Evolutionary conservation across 2,329 filamentous ascomycete species (phyloP).

Genomic region (Drechmeria coniospora): DNA sequence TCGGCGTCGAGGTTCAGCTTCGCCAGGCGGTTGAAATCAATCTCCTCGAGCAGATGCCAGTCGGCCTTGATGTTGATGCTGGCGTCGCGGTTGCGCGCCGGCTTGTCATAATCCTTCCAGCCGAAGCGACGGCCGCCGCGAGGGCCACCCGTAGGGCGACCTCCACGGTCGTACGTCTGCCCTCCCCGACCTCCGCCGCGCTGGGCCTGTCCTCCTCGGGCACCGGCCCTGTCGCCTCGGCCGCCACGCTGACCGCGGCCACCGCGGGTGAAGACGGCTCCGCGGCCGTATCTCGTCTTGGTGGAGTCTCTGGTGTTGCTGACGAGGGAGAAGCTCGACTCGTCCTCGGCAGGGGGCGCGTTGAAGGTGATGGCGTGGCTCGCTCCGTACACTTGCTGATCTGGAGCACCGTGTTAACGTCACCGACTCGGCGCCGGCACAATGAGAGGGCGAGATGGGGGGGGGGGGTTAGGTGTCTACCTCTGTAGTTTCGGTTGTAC

Average conservation of each 20-base stretch:
- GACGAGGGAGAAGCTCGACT: slow-evolving; percentile 94
- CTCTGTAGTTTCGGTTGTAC: slow-evolving; percentile 87
- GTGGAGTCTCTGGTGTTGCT: slow-evolving; percentile 81
- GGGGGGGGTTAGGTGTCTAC: too few species aligned
- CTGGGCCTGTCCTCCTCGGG: slow-evolving; percentile 52
- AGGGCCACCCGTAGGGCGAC: slow-evolving; percentile 49
- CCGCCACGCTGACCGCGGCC: slow-evolving; percentile 65
- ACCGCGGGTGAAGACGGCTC: slow-evolving; percentile 80
- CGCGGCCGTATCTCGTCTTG: slow-evolving; percentile 78
- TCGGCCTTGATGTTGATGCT: slow-evolving; percentile 93
- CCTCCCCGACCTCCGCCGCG: slow-evolving; percentile 53
- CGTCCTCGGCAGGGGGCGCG: slow-evolving; percentile 83
- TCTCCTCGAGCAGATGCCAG: slow-evolving; percentile 93
- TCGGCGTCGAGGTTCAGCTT: slow-evolving; percentile 95
- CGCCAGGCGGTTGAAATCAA: slow-evolving; percentile 86
- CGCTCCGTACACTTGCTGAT: slow-evolving; percentile 93
- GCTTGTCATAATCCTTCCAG: slow-evolving; percentile 99
- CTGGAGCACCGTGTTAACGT: slow-evolving; percentile 25
- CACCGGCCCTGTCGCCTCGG: slow-evolving; percentile 45
- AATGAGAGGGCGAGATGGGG: too few species aligned
- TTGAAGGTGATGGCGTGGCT: slow-evolving; percentile 78
- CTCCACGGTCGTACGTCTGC: slow-evolving; percentile 57
- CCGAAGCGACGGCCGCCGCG: slow-evolving; percentile 78
- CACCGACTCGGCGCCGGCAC: not conserved
- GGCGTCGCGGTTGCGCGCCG: slow-evolving; percentile 85